Percentiles rank a stretch among this genome's conserved stretches.
phyloP scores from a whole-genome alignment of 148 eudicot species.

The Vaccinium corymbosum region DNA sequence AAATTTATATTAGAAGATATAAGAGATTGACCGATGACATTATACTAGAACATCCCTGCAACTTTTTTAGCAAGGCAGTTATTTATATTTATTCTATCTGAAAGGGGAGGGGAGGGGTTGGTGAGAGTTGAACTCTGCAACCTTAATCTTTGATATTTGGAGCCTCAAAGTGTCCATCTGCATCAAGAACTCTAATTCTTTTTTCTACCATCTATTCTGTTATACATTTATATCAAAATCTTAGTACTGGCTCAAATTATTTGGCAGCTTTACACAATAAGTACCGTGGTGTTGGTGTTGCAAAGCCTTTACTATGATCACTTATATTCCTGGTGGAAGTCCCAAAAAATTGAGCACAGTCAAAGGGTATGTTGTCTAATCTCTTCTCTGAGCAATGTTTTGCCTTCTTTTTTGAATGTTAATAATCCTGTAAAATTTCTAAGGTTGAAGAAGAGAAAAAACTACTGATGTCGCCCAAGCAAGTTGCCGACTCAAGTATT shows the following conservation, averaged over 20 bases:
- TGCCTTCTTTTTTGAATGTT: background rate
- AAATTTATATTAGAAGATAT: too few relatives aligned
- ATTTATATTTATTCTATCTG: too few relatives aligned
- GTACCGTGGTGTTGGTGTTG: conserved; percentile 70
- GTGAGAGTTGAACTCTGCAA: too few relatives aligned
- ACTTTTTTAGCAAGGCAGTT: too few relatives aligned
- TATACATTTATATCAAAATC: background rate
- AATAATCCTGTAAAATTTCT: background rate
- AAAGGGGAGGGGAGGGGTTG: too few relatives aligned
- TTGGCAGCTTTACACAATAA: conserved; percentile 72
- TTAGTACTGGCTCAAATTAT: background rate
- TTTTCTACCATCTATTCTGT: background rate
- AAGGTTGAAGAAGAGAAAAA: conserved; percentile 48
- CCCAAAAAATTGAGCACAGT: conserved; percentile 19
- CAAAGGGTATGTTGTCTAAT: conserved; percentile 31
- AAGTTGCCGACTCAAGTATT: conserved; percentile 26
- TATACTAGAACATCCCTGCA: too few relatives aligned
- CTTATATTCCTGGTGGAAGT: conserved; percentile 44
- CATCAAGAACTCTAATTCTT: background rate
- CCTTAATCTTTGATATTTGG: background rate
- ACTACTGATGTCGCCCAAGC: conserved; percentile 42
- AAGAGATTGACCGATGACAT: too few relatives aligned
- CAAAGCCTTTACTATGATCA: conserved; percentile 86
- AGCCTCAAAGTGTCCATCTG: background rate
- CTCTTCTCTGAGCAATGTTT: background rate